Base-by-base conservation (phyloP, 176 grass and related monocot genomes). In the Juncus effusus region DNA sequence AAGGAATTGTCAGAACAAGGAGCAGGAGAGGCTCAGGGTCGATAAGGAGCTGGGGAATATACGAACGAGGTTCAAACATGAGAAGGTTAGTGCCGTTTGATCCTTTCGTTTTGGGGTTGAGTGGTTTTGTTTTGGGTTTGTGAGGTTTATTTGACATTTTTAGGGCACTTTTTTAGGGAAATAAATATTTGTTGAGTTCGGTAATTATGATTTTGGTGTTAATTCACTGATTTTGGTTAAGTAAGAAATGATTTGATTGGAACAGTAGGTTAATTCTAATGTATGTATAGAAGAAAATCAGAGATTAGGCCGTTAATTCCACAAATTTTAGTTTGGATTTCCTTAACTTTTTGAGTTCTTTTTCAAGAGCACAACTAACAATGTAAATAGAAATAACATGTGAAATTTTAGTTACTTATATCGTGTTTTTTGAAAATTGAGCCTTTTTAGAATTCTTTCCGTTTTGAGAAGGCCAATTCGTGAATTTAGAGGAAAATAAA, bases 21-120 rank as follows among this genome's bases (percentile, higher is more conserved):
- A 99, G 88, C 94, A 99, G 94, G 94, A 99, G 78, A 81, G 89
- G 72, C 78, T 99, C 53, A 77, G 94, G 61, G 94, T 99, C 55
- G 94, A 99, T 84, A 99, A 99, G 88, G 94, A 99, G 88, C 94
- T 99, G 61, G 94, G 94, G 41, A 91, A 99, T 66, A 93, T 99
- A 64, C 75, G 94, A 56, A 93, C 85, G 15, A 79, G 85, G 13
- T 99, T 99, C 88, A 99, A 99, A 70, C 86, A 99, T 58, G 89
- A 99, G 59, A 93, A 93, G 94, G 94, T 93, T 59, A 3, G 16
- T 28, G 5, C 35, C 36, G 12, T 9, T 42, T 40, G 16, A 13
- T 62, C 72, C 54, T 13, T 13, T 36, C 7, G 3, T 59, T 9
- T 40, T 6, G 54, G 36, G 58, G 10, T 70, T 51, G 56, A 3